Evolutionary conservation across 2,329 filamentous ascomycete species (phyloP), one percentile per base, ranked within the genome.

Genomic region (Fusarium redolens): DNA sequence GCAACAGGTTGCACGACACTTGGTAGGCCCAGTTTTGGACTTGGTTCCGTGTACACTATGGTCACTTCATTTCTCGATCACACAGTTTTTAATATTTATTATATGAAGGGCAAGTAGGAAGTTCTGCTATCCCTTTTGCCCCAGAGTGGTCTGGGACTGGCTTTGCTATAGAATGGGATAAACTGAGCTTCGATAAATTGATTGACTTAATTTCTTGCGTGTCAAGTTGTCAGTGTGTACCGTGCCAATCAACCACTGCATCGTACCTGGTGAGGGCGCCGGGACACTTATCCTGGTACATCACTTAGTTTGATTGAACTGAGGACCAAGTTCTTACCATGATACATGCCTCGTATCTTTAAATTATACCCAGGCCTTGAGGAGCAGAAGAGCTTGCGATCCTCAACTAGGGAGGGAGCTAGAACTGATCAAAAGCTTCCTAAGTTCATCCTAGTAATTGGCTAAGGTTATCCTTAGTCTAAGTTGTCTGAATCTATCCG

Each of bases 41-140:
- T 56, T 65, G 43, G 50, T 60, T 65, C 45, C 25, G n/a, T 70
- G 68, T 65, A 69, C 40, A 65, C 22, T 60, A 60, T 37, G 56
- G 37, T 57, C 48, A 43, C 48, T 51, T 50, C 38, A 30, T 41
- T 61, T 54, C 56, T 51, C 50, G 50, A 56, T 58, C 60, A 61
- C 51, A 47, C n/a, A 41, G 35, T 18, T 61, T 47, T 67, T 71
- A 67, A 71, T 71, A 51, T 71, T n/a, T 37, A 55, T 59, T 59
- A 59, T 38, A 63, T 47, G 25, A 61, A 25, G 43, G 20, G n/a
- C 33, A 45, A 25, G 28, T 51, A 25, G 28, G 43, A 54, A 30
- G 15, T 17, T 40, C 64, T 65, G 28, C 55, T 55, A n/a, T 35
- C 40, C 25, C 52, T 35, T 47, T 38, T 20, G 25, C 11, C 18